A percentile compares a stretch with the other conserved stretches of the same genome.
These are phyloP conservation scores for Eutypa lata DNA, from an alignment of 2,329 filamentous ascomycete genomes.

Conservation along the genomic window DNA sequence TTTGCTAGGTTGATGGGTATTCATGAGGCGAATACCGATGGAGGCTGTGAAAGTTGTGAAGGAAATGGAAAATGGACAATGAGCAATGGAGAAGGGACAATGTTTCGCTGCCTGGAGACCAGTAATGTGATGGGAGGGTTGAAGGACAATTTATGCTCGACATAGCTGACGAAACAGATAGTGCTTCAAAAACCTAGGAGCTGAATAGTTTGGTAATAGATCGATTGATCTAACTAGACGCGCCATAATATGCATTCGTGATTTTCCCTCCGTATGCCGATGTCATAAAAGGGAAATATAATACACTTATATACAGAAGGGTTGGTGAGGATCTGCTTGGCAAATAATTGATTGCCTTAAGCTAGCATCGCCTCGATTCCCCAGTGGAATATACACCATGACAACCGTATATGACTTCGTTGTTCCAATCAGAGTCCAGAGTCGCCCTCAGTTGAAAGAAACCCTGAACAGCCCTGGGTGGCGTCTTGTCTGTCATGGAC, in stretches of 20 bases:
- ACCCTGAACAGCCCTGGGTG: neutral
- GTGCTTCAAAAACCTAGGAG: no score
- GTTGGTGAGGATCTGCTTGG: neutral
- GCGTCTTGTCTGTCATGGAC: neutral
- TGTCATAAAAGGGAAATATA: neutral
- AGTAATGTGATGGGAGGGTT: no score
- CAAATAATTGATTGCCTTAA: neutral
- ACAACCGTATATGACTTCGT: no score
- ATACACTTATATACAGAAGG: neutral
- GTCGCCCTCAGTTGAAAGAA: neutral
- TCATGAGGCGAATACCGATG: no score
- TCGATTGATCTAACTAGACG: neutral
- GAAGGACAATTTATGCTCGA: no score
- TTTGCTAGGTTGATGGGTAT: no score
- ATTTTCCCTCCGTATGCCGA: neutral
- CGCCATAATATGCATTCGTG: neutral
- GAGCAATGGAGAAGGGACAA: no score
- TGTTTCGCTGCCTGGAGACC: no score
- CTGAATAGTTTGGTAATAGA: no score
- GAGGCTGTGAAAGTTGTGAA: no score
- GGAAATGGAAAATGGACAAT: no score
- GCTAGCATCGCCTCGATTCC: neutral
- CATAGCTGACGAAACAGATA: neutral
- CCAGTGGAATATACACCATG: neutral
- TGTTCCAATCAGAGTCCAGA: no score